Evolutionary conservation across 2,329 filamentous ascomycete species (phyloP).

Genomic region (Chaetomium globosum): DNA sequence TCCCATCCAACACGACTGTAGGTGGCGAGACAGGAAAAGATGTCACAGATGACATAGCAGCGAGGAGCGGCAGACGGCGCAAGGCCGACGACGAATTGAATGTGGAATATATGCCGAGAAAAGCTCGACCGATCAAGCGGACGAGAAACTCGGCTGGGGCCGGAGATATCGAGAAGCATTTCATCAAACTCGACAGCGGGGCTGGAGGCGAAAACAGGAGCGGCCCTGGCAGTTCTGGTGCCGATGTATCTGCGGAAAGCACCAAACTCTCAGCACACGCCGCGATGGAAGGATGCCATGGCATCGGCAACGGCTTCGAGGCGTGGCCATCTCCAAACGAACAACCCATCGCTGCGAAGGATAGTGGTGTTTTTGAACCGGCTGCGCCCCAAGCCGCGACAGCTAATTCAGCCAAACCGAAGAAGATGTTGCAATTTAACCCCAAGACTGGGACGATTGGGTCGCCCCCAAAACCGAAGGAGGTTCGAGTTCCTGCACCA

Average conservation of each 20-base stretch:
- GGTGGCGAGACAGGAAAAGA: slow-evolving; percentile 23
- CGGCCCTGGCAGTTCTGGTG: background rate
- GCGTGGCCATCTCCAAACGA: background rate
- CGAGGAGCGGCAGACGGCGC: slow-evolving; percentile 35
- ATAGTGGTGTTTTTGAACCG: background rate
- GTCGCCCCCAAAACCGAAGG: slow-evolving; percentile 61
- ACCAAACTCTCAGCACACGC: background rate
- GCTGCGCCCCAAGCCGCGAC: slow-evolving; percentile 1
- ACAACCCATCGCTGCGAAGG: background rate
- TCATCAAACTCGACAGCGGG: slow-evolving; percentile 30
- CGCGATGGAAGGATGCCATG: background rate
- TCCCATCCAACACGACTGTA: slow-evolving; percentile 10
- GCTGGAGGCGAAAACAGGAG: slow-evolving; percentile 21
- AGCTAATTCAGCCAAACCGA: slow-evolving; percentile 41
- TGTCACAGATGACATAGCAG: slow-evolving; percentile 19
- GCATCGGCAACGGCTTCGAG: too few species aligned
- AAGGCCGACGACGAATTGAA: slow-evolving; percentile 35
- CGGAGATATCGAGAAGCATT: slow-evolving; percentile 37
- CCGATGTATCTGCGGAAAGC: background rate
- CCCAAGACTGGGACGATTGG: slow-evolving; percentile 64
- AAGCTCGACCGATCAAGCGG: slow-evolving; percentile 36
- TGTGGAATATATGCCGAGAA: slow-evolving; percentile 31
- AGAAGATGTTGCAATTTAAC: slow-evolving; percentile 60
- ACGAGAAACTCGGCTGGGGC: slow-evolving; percentile 27
- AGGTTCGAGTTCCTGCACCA: slow-evolving; percentile 32